Evolutionary conservation across 2,329 filamentous ascomycete genomes (phyloP).

Genomic region (Diplodia corticola): DNA sequence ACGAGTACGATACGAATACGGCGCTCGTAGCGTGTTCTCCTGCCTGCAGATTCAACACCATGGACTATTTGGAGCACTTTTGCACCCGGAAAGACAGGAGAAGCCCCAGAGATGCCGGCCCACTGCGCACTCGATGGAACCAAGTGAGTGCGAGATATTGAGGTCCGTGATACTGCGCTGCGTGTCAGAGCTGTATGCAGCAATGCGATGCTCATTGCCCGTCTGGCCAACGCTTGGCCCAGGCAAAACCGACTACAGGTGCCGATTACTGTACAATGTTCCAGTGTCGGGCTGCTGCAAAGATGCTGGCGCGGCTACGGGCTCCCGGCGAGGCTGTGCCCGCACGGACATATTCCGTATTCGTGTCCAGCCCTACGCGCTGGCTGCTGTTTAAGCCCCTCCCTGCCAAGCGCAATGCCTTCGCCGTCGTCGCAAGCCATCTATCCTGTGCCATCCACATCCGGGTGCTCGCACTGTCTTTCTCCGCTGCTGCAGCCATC

Average conservation of each 20-base stretch:
- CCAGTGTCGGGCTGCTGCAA: not conserved
- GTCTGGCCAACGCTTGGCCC: not conserved
- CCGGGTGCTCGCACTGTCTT: too few species aligned
- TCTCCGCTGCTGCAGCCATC: not conserved
- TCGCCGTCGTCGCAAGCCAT: not conserved
- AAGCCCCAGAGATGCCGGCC: not conserved
- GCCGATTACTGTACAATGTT: not conserved
- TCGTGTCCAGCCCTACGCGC: not conserved
- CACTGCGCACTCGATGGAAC: not conserved
- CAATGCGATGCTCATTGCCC: not conserved
- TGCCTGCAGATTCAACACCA: not conserved
- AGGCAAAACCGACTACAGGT: not conserved
- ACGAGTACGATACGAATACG: slow-evolving; percentile 5
- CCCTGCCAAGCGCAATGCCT: not conserved
- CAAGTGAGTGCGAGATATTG: not conserved
- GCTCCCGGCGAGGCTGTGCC: not conserved
- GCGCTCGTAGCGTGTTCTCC: not conserved
- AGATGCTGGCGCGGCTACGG: too few species aligned
- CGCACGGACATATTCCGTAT: not conserved
- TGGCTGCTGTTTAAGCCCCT: not conserved
- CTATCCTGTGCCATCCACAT: not conserved
- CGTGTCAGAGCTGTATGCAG: too few species aligned
- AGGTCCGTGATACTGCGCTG: not conserved
- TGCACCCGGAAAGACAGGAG: not conserved
- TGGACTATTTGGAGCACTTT: not conserved